Conservation (phyloP, 1,139 yeast genomes). For the Hemisphaericaspora xylanilytica region DNA sequence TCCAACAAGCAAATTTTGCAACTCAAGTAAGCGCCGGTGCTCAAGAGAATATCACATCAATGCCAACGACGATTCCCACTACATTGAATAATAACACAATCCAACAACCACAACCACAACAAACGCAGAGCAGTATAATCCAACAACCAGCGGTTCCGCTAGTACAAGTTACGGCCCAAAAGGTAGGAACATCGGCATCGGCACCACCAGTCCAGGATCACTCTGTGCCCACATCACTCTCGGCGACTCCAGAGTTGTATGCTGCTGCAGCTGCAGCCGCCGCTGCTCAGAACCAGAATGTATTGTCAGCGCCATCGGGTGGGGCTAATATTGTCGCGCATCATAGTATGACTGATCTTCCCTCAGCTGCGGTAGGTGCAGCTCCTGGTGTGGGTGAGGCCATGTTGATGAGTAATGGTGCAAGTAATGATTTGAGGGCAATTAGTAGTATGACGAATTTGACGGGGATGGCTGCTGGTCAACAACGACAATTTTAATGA, state of each 20-base stretch:
- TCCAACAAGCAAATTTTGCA: conserved; percentile 33
- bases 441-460: conserved; percentile 42
- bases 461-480: conserved; percentile 7
- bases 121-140: neutral
- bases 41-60: conserved; percentile 16
- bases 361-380: conserved; percentile 29
- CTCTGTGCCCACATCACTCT: neutral
- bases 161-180: neutral
- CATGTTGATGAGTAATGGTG: conserved; percentile 1
- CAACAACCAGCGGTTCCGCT: conserved; percentile 2
- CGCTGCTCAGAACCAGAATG: neutral
- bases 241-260: conserved; percentile 3
- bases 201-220: neutral
- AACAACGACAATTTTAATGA: neutral
- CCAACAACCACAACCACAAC: conserved; percentile 7
- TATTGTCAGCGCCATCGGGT: too few relatives aligned
- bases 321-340: conserved; percentile 14
- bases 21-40: conserved; percentile 20
- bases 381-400: neutral
- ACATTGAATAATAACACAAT: conserved; percentile 12
- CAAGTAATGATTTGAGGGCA: conserved; percentile 25
- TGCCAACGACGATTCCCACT: conserved; percentile 22
- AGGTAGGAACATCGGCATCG: neutral
- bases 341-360: conserved; percentile 30
- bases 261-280: neutral